Evolutionary conservation across 2,329 filamentous ascomycete genomes (phyloP), one percentile per base, ranked within the genome.

Genomic region (Sporothrix luriei): DNA sequence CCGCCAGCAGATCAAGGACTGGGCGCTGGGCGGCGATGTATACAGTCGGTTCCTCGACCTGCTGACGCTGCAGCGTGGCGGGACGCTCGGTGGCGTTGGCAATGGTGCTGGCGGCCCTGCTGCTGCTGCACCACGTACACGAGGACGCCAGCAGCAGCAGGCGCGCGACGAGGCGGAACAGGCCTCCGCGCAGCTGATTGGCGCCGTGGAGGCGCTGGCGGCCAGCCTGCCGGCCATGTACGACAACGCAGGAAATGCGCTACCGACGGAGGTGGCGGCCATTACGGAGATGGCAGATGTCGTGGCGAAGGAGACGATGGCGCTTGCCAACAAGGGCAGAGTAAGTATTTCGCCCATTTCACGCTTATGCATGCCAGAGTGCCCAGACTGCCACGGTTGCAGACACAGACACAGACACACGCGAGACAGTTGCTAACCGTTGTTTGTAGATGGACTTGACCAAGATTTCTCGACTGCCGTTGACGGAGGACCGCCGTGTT

Each of bases 281-380:
- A 84, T 94, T 68, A 89, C 90, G 73, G 93, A 96, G 76, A 97
- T 97, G 85, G 90, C 90, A 61, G 87, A 88, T 68, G 84, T 89
- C 59, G 87, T 94, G 71, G 91, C 91, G 11, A 85, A 86, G 72
- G 85, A 88, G 77, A 86, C 91, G 71, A 81, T 88, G 68, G 84
- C 83, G 70, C 74, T 81, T 72, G 80, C 80, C 64, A 85, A 85
- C 75, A 83, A 84, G 75, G 86, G 85, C 73, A 83, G 86, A 78
- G 88, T 89, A 78, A 77, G 84, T 49, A n/a, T 49, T 62, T 43
- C 10, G 9, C 11, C 2, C 19, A 26, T 33, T 19, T 33, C 33
- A 5, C 33, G 33, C 9, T 33, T 33, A 33, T 40, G 24, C 33
- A 24, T 14, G 24, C 19, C 6, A n/a, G n/a, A n/a, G n/a, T n/a